Evolutionary conservation across 306 rosid species (phyloP).

Genomic region (Alnus glutinosa): DNA sequence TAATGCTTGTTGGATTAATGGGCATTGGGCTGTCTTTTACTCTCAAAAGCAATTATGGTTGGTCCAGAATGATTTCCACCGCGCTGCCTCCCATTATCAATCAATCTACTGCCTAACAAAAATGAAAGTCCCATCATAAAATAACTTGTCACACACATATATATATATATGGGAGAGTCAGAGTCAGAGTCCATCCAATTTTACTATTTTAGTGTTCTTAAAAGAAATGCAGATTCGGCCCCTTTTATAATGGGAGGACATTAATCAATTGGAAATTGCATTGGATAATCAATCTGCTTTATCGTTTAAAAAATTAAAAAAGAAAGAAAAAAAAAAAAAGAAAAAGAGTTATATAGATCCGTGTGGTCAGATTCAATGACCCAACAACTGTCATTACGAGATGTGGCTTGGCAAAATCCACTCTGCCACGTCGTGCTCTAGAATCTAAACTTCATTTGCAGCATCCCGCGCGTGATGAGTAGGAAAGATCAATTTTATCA

Average conservation of each 20-base stretch:
- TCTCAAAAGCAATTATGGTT: not conserved
- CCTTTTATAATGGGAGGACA: not conserved
- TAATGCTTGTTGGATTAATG: conserved; percentile 1
- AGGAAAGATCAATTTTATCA: not conserved
- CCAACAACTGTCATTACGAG: not conserved
- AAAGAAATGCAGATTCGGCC: not conserved
- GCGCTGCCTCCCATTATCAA: not conserved
- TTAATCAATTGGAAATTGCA: not conserved
- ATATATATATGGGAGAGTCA: too few species aligned
- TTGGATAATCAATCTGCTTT: not conserved
- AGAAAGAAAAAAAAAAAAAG: not conserved
- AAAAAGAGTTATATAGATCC: not conserved
- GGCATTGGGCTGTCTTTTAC: not conserved
- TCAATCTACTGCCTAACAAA: not conserved
- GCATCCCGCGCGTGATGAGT: not conserved
- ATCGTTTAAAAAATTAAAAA: not conserved
- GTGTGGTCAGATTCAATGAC: not conserved
- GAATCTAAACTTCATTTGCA: not conserved
- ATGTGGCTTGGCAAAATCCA: not conserved
- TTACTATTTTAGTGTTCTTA: not conserved
- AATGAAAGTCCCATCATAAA: not conserved
- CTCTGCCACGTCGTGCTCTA: not conserved
- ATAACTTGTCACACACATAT: too few species aligned
- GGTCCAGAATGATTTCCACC: not conserved
- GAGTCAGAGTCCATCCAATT: not conserved